A percentile compares a stretch with the other conserved stretches of the same genome.
These are phyloP conservation scores for Didymella pomorum DNA, from an alignment of 2,329 filamentous ascomycete species.

Conservation along the genomic window DNA sequence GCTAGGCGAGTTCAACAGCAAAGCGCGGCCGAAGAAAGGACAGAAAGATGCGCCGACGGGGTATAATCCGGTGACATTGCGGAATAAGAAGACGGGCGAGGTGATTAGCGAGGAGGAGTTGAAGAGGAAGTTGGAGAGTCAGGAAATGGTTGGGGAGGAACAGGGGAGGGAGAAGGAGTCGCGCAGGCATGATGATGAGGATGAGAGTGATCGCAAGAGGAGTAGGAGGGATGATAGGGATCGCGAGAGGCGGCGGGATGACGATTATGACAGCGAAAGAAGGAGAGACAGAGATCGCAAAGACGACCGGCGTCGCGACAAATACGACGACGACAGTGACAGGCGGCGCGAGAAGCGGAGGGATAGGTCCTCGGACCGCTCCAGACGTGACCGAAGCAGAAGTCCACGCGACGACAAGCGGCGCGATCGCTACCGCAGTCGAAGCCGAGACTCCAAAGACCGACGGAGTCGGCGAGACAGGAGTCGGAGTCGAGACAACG, in stretches of 20 bases:
- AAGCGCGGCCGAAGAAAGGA: slow-evolving; percentile 56
- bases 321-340: slow-evolving; percentile 26
- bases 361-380: slow-evolving; percentile 24
- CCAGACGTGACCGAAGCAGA: slow-evolving; percentile 28
- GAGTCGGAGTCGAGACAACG: slow-evolving; percentile 29
- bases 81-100: slow-evolving; percentile 69
- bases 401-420: slow-evolving; percentile 42
- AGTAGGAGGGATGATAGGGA: slow-evolving; percentile 23
- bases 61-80: slow-evolving; percentile 69
- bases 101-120: slow-evolving; percentile 69
- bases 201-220: slow-evolving; percentile 11
- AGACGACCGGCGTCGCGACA: slow-evolving; percentile 22
- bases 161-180: slow-evolving; percentile 12
- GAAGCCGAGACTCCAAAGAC: slow-evolving; percentile 34
- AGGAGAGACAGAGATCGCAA: slow-evolving; percentile 27
- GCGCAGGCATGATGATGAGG: slow-evolving; percentile 26
- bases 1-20: slow-evolving; percentile 74
- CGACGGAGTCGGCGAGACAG: slow-evolving; percentile 30
- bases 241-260: slow-evolving; percentile 6
- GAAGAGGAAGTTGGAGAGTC: slow-evolving; percentile 59
- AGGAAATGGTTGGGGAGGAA: slow-evolving; percentile 55
- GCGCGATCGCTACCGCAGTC: slow-evolving; percentile 36
- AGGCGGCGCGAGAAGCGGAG: slow-evolving; percentile 29
- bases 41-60: slow-evolving; percentile 58
- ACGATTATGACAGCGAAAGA: slow-evolving; percentile 19